Percentiles rank a stretch among this genome's conserved stretches.
Conservation (phyloP, 768 basidiomycete genomes). For the Hemileccinum rubropunctum region DNA sequence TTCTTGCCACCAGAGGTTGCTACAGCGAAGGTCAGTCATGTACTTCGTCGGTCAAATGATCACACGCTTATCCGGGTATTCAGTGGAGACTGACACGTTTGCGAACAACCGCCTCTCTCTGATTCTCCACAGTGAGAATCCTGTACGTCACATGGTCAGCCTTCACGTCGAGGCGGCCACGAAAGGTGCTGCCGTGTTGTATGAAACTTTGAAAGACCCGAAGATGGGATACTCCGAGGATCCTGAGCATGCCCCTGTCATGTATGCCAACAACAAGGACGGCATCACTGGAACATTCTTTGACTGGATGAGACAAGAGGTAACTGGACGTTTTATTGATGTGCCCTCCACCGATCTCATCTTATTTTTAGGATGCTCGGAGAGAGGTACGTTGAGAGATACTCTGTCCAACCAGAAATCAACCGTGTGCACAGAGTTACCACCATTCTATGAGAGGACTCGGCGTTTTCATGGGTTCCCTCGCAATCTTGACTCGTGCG, state of each 20-base stretch:
- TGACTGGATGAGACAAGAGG: slow-evolving; percentile 23
- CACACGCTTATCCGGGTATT: background rate
- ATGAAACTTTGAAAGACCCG: slow-evolving; percentile 29
- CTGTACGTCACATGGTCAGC: slow-evolving; percentile 18
- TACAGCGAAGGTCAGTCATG: slow-evolving; percentile 30
- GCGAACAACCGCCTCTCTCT: slow-evolving; percentile 35
- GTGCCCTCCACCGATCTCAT: background rate
- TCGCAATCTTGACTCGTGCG: slow-evolving; percentile 22
- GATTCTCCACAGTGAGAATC: slow-evolving; percentile 23
- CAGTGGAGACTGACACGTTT: slow-evolving; percentile 32
- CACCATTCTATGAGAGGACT: slow-evolving; percentile 26
- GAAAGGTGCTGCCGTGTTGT: slow-evolving; percentile 11
- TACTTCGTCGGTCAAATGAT: background rate
- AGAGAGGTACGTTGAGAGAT: slow-evolving; percentile 15
- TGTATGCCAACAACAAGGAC: slow-evolving; percentile 17
- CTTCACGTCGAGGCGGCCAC: slow-evolving; percentile 16
- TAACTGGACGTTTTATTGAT: slow-evolving; percentile 1
- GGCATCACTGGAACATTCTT: slow-evolving; percentile 23
- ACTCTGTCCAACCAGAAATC: background rate
- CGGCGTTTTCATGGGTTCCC: slow-evolving; percentile 22
- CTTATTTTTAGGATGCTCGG: slow-evolving; percentile 12
- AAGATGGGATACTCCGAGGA: slow-evolving; percentile 16
- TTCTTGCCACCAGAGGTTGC: slow-evolving; percentile 28
- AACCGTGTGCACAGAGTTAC: slow-evolving; percentile 12
- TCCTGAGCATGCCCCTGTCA: slow-evolving; percentile 21